Base-by-base conservation (phyloP, 1,139 yeast species). In the Debaryomyces sp. region DNA sequence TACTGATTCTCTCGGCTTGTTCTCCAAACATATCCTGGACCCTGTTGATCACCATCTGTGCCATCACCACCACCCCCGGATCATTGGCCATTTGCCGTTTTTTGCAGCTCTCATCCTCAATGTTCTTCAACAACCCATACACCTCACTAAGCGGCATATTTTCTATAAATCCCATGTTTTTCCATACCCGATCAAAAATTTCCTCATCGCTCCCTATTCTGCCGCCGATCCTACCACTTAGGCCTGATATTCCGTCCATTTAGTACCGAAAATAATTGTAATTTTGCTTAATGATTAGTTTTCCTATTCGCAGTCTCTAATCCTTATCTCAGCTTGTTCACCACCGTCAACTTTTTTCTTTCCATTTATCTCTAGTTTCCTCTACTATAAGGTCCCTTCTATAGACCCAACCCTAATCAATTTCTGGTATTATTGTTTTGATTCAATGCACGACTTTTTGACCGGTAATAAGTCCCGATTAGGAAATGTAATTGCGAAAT, bases 101-200 rank as follows among this genome's bases (percentile, higher is more conserved):
- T n/a, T 10, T 15, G 13, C 21, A 3, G 6, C 36, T 18, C 18
- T 21, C 29, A 15, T 17, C 17, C 6, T 44, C 44, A 10, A 44
- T 39, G 12, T 17, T 26, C 9, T 37, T 35, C 36, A 44, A 44
- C 40, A 44, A 44, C 23, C 13, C 27, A n/a, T 39, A 40, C 10
- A 44, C 34, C 33, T 27, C 38, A 30, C 43, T 23, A 8, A 44
- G 30, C 12, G 44, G 33, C 22, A 44, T 24, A 12, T 17, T 26
- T 15, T 18, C 23, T 22, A 15, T 22, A n/a, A 27, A 18, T 15
- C 43, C 41, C 35, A 34, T 39, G 26, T 26, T 12, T 18, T 24
- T 18, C 47, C 47, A 44, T 17, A 36, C 40, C 18, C 35, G 32
- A 13, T 44, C 47, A 40, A 44, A 39, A 23, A 39, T 27, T 18